phyloP scores from a whole-genome alignment of 768 basidiomycete genomes.

The Lactarius sanguifluus region DNA sequence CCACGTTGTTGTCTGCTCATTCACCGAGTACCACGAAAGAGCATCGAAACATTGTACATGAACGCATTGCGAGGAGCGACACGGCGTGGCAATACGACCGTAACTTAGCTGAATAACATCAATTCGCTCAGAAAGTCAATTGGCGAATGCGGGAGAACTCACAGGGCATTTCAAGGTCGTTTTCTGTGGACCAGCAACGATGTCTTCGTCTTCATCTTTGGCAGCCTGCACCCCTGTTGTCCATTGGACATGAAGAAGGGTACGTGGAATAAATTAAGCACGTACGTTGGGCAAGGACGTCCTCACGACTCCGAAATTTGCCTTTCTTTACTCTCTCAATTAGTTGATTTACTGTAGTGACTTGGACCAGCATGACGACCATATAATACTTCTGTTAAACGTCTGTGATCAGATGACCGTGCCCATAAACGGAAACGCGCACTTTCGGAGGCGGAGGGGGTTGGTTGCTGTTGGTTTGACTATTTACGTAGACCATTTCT shows the following conservation, averaged over 20 bases:
- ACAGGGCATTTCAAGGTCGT: constrained; percentile 95
- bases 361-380: constrained; percentile 80
- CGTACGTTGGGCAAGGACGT: constrained; percentile 69
- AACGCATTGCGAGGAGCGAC: constrained; percentile 83
- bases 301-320: constrained; percentile 61
- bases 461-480: constrained; percentile 43
- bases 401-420: background rate
- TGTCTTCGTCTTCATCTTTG: constrained; percentile 80
- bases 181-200: constrained; percentile 83
- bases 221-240: constrained; percentile 54
- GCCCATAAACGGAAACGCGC: constrained; percentile 25
- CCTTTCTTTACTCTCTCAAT: constrained; percentile 68
- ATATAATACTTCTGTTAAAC: constrained; percentile 79
- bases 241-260: constrained; percentile 9
- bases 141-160: constrained; percentile 35
- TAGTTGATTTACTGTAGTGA: constrained; percentile 65
- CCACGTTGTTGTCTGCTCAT: constrained; percentile 97
- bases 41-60: constrained; percentile 98
- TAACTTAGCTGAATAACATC: constrained; percentile 64
- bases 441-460: constrained; percentile 76
- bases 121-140: constrained; percentile 4
- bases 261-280: constrained; percentile 20
- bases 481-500: constrained; percentile 90
- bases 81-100: constrained; percentile 78
- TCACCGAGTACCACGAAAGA: constrained; percentile 88